A percentile compares a stretch with the other conserved stretches of the same genome.
These are phyloP conservation scores for Fusarium secorum DNA, from an alignment of 2,329 filamentous ascomycete species.

Conservation along the genomic window DNA sequence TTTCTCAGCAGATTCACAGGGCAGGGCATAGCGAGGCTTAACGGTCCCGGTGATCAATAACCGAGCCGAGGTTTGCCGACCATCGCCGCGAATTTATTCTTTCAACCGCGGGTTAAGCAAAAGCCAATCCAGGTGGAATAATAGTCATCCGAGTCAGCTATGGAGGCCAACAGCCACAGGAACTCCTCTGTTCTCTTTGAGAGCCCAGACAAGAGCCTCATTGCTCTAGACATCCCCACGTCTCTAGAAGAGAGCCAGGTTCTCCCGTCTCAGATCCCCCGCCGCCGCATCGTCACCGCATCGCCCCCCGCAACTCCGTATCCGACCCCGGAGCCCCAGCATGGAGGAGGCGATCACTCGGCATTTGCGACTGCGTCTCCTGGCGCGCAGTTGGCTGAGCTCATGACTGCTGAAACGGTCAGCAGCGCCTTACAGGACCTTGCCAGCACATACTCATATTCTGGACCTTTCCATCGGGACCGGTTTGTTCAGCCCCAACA, in stretches of 20 bases:
- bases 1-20: slow-evolving; percentile 14
- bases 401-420: slow-evolving; percentile 61
- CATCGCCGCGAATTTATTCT: slow-evolving; percentile 30
- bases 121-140: slow-evolving; percentile 1
- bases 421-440: slow-evolving; percentile 54
- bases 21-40: neutral
- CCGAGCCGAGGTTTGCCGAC: slow-evolving; percentile 45
- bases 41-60: slow-evolving; percentile 35
- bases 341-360: slow-evolving; percentile 40
- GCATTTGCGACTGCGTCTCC: slow-evolving; percentile 45
- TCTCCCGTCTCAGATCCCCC: slow-evolving; percentile 47
- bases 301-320: slow-evolving; percentile 55
- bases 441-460: slow-evolving; percentile 38
- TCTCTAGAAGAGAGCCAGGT: slow-evolving; percentile 74
- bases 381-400: slow-evolving; percentile 60
- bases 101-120: slow-evolving; percentile 16
- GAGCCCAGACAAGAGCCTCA: slow-evolving; percentile 52
- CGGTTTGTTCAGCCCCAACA: slow-evolving; percentile 42
- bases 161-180: slow-evolving; percentile 8
- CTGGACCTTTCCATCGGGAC: slow-evolving; percentile 58
- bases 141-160: slow-evolving; percentile 10
- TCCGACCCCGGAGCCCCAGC: slow-evolving; percentile 59
- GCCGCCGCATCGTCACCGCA: slow-evolving; percentile 56
- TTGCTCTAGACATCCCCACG: slow-evolving; percentile 73
- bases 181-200: slow-evolving; percentile 47